Evolutionary conservation across 306 rosid species (phyloP), one percentile per base, ranked within the genome.

Genomic region (Parietaria judaica): DNA sequence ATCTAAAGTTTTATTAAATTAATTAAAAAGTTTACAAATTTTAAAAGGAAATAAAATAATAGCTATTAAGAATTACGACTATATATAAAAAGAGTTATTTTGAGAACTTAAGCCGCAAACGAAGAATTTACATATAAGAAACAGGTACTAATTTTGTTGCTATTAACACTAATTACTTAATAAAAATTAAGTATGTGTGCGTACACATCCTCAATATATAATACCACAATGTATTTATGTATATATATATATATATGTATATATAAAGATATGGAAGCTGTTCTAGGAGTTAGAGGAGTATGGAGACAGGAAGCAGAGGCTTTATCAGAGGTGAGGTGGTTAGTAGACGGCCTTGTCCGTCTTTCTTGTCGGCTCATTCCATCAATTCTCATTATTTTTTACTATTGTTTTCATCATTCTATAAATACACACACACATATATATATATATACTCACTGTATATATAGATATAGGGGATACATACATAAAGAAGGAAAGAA

Each of bases 301-400:
- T 50, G 52, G 73, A 14, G 80, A 79, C 88, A 85, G 51, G 5
- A 61, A 63, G 69, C 38, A 57, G 81, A 83, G 84, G 83, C 89
- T 86, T 86, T 80, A 3, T 52, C 81, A 76, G 79, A 50, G 46
- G 70, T 11, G 67, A 58, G 61, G 84, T 81, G 78, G 85, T 72
- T 53, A 74, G 66, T 74, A 75, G 82, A 81, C 87, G 87, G 90
- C 87, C 78, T 73, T 52, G 31, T 57, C 39, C 75, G 86, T 80
- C 89, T 83, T 78, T 72, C 58, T 80, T 86, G 94, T 86, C 89
- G 86, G 84, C 52, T 56, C 23, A 3, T 39, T 12, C 64, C n/a
- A 39, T 35, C 52, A 78, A 74, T 72, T 5, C 9, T 41, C 9
- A 41, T 5, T 41, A 5, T 41, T 8, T 8, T 41, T 5, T 41